phyloP scores from a whole-genome alignment of 2,329 filamentous ascomycete species.

The Phoma herbarum region DNA sequence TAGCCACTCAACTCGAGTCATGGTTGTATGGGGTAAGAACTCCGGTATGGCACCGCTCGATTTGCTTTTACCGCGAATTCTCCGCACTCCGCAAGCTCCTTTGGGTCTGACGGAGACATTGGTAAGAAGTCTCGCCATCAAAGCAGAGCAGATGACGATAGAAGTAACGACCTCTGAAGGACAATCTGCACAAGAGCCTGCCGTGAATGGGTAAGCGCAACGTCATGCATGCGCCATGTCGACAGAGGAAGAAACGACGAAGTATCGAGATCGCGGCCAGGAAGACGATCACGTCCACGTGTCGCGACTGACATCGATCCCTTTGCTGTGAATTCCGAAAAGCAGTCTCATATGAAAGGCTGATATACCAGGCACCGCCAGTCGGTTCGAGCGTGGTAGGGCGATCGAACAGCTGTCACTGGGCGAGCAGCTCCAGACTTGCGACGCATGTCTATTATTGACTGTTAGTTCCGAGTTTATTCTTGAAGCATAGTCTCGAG shows the following conservation, averaged over 20 bases:
- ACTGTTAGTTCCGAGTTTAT: neutral
- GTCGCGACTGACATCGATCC: neutral
- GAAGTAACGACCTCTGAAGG: neutral
- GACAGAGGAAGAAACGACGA: neutral
- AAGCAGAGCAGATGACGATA: neutral
- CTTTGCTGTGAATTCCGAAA: neutral
- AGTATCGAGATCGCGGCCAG: neutral
- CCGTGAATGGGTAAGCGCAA: neutral
- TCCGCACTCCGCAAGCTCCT: neutral
- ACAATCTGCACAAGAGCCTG: neutral
- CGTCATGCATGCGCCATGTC: neutral
- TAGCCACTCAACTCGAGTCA: neutral
- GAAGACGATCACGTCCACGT: neutral
- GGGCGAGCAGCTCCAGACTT: neutral
- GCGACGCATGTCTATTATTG: neutral
- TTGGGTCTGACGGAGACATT: neutral
- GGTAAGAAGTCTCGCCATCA: neutral
- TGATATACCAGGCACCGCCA: neutral
- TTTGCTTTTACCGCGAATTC: conserved; percentile 6
- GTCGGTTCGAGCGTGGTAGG: neutral
- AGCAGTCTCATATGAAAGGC: neutral
- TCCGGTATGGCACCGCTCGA: neutral
- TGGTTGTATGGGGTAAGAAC: neutral
- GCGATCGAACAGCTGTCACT: neutral
- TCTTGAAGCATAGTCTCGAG: neutral